Evolutionary conservation across 805 yeast genomes (phyloP).

Genomic region (Candida odintsovae): DNA sequence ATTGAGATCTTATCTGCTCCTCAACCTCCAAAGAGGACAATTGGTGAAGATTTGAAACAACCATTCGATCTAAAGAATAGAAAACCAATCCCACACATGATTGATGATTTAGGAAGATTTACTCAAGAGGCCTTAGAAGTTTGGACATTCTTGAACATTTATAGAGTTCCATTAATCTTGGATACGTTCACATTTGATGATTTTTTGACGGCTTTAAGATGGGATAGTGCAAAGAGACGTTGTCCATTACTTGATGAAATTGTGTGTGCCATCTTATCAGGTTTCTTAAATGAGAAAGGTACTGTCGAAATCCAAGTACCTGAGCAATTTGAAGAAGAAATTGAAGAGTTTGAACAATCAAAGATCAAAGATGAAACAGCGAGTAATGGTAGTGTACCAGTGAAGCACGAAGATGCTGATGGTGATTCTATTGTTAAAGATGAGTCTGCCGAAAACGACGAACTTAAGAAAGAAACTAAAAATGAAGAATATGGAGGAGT

Average conservation of each 20-base stretch:
- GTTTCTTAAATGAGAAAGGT: conserved; percentile 42
- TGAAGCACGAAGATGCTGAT: not conserved
- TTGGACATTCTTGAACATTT: conserved; percentile 74
- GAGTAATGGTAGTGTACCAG: not conserved
- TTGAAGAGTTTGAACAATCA: conserved; percentile 20
- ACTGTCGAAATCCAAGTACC: conserved; percentile 26
- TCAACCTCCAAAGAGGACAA: conserved; percentile 12
- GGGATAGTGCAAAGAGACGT: conserved; percentile 42
- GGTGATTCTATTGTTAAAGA: conserved; percentile 5
- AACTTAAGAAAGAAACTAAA: conserved; percentile 13
- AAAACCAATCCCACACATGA: conserved; percentile 18
- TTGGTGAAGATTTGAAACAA: conserved; percentile 19
- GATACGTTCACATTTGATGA: conserved; percentile 80
- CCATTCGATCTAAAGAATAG: conserved; percentile 12
- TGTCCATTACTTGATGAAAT: conserved; percentile 59
- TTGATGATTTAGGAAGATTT: conserved; percentile 12
- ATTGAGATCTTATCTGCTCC: conserved; percentile 9
- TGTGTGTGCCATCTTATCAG: conserved; percentile 58
- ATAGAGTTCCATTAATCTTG: conserved; percentile 55
- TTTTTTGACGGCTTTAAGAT: conserved; percentile 42
- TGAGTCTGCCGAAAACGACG: conserved; percentile 19
- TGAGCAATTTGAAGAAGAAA: conserved; percentile 21
- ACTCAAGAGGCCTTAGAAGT: conserved; percentile 48
- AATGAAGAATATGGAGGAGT: conserved; percentile 17
- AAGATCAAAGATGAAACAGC: conserved; percentile 11